Percentiles rank a stretch among this genome's conserved stretches.
These are phyloP conservation scores for Diphasiastrum complanatum DNA, from an alignment of 83 land plant species.

Conservation along the genomic window DNA sequence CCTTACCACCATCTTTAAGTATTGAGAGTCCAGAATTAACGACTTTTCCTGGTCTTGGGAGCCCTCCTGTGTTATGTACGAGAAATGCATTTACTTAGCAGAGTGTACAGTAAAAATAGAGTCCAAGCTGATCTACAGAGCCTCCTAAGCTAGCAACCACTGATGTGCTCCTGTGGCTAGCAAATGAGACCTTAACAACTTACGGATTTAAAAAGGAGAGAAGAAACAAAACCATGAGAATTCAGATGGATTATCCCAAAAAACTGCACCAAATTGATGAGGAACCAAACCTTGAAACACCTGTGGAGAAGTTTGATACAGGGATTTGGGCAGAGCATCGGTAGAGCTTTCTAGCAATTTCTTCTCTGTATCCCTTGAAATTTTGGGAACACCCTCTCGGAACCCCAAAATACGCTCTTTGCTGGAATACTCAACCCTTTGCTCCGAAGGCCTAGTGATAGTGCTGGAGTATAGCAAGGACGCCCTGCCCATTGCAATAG, in stretches of 20 bases:
- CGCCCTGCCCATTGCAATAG: conserved; percentile 13
- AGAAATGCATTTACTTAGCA: background rate
- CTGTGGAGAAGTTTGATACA: background rate
- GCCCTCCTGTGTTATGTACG: background rate
- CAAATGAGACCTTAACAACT: too few species aligned
- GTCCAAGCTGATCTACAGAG: too few species aligned
- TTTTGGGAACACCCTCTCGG: conserved; percentile 4
- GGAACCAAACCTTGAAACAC: background rate
- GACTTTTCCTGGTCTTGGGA: conserved; percentile 15
- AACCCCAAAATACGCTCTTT: conserved; percentile 16
- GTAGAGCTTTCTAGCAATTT: background rate
- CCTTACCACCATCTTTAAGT: background rate
- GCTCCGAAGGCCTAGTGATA: background rate
- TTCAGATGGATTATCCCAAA: too few species aligned
- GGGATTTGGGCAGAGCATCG: background rate
- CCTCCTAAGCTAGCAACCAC: too few species aligned
- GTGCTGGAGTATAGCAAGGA: background rate
- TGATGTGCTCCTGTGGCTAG: too few species aligned
- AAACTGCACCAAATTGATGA: too few species aligned
- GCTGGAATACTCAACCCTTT: background rate
- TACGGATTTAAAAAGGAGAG: too few species aligned
- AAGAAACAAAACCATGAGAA: too few species aligned
- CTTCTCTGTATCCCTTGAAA: conserved; percentile 6
- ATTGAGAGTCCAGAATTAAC: conserved; percentile 7
- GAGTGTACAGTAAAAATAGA: background rate